Conservation (phyloP, 2,329 filamentous ascomycete genomes). For the Trichoderma asperellum region DNA sequence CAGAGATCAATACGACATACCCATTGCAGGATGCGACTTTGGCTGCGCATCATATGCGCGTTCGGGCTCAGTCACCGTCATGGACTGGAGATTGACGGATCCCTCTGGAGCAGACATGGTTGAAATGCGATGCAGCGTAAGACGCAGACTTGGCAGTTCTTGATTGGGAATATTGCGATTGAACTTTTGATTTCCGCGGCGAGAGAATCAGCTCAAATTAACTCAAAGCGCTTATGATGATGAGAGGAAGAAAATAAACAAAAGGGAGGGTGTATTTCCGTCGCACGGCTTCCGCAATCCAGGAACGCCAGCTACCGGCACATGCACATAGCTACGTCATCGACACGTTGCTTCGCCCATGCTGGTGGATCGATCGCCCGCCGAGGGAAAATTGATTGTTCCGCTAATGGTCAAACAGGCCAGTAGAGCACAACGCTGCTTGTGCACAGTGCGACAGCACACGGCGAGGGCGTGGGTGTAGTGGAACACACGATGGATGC, state of each 20-base stretch:
- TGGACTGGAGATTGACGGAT: not conserved
- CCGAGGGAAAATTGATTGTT: not conserved
- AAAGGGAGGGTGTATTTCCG: not conserved
- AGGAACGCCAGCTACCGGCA: not conserved
- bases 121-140: not conserved
- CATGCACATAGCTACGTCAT: conserved; percentile 8
- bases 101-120: conserved; percentile 14
- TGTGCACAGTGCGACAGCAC: not conserved
- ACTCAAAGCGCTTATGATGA: not conserved
- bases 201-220: not conserved
- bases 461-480: not conserved
- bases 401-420: not conserved
- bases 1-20: not conserved
- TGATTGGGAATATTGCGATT: not conserved
- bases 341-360: conserved; percentile 12
- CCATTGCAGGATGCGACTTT: conserved; percentile 23
- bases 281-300: not conserved
- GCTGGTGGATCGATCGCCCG: not conserved
- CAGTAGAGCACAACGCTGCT: not conserved
- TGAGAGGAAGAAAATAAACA: not conserved
- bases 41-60: conserved; percentile 18
- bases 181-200: not conserved
- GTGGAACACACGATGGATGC: not conserved
- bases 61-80: conserved; percentile 2
- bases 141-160: not conserved